These are phyloP conservation scores for Candida mattraensis DNA, from an alignment of 805 yeast genomes.

Conservation along the genomic window DNA sequence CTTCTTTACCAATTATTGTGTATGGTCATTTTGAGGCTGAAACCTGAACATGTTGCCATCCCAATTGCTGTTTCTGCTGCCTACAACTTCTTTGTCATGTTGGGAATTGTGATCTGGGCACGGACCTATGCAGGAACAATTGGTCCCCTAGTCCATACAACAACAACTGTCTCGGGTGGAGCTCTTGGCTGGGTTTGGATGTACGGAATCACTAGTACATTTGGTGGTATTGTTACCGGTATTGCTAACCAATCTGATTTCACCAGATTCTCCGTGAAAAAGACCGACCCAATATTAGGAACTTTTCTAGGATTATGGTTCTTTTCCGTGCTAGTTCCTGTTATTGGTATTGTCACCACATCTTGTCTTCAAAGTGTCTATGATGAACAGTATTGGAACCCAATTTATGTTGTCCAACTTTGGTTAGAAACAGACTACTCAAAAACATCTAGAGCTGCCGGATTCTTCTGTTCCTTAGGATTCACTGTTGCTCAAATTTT, in stretches of 20 bases:
- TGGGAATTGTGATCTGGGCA: constrained; percentile 32
- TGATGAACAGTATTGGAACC: constrained; percentile 45
- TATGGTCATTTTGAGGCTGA: constrained; percentile 18
- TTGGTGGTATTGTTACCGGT: constrained; percentile 39
- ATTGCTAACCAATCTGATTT: constrained; percentile 42
- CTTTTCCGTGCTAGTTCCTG: constrained; percentile 32
- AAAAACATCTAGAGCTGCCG: constrained; percentile 43
- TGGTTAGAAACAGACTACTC: constrained; percentile 36
- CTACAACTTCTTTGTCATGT: constrained; percentile 22
- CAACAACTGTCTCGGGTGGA: constrained; percentile 16
- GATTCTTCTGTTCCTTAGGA: constrained; percentile 42
- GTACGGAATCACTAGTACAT: constrained; percentile 37
- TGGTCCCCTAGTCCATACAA: constrained; percentile 6
- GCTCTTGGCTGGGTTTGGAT: constrained; percentile 40
- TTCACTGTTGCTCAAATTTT: constrained; percentile 36
- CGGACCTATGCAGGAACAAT: constrained; percentile 4
- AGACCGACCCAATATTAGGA: constrained; percentile 37
- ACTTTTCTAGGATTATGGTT: constrained; percentile 27
- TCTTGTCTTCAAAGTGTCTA: constrained; percentile 52
- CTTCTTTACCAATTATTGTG: constrained; percentile 42
- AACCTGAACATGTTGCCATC: constrained; percentile 31
- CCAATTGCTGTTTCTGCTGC: constrained; percentile 22
- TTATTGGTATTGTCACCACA: constrained; percentile 44
- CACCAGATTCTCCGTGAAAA: constrained; percentile 36
- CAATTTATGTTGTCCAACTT: constrained; percentile 37